These are phyloP conservation scores for Lyophyllum shimeji DNA, from an alignment of 768 basidiomycete genomes.

Conservation along the genomic window DNA sequence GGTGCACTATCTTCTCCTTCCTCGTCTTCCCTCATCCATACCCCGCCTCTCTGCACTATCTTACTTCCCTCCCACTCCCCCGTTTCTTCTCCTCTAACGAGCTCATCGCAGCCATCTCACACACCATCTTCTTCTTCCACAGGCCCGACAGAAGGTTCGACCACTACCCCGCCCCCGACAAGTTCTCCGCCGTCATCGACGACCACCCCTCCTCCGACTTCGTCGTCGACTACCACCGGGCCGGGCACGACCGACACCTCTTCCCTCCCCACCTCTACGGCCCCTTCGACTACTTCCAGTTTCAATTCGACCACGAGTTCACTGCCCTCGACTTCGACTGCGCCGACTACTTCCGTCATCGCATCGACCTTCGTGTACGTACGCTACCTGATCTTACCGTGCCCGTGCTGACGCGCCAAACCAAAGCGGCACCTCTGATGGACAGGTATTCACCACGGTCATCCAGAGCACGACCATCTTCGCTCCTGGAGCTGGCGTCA, in stretches of 20 bases:
- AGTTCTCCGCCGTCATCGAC: background rate
- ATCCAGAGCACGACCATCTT: constrained; percentile 25
- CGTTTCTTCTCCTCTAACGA: background rate
- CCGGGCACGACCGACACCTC: background rate
- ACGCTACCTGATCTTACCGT: background rate
- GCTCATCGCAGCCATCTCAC: background rate
- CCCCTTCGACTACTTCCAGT: background rate
- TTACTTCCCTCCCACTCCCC: too few species aligned
- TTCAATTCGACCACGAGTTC: background rate
- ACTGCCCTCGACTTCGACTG: background rate
- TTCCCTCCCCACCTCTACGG: background rate
- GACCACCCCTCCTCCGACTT: background rate
- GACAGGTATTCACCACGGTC: constrained; percentile 27
- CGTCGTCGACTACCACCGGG: background rate
- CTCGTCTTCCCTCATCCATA: background rate
- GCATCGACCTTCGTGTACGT: constrained; percentile 5
- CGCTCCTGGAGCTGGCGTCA: constrained; percentile 21
- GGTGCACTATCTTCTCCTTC: background rate
- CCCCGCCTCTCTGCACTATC: background rate
- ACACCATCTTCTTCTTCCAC: background rate
- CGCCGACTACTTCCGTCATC: background rate
- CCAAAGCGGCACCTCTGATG: constrained; percentile 19
- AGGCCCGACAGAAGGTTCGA: background rate
- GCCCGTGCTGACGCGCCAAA: background rate
- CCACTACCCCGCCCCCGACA: background rate